Conservation (phyloP, 108 stramenopile species). For the Mayamaea pseudoterrestris region DNA sequence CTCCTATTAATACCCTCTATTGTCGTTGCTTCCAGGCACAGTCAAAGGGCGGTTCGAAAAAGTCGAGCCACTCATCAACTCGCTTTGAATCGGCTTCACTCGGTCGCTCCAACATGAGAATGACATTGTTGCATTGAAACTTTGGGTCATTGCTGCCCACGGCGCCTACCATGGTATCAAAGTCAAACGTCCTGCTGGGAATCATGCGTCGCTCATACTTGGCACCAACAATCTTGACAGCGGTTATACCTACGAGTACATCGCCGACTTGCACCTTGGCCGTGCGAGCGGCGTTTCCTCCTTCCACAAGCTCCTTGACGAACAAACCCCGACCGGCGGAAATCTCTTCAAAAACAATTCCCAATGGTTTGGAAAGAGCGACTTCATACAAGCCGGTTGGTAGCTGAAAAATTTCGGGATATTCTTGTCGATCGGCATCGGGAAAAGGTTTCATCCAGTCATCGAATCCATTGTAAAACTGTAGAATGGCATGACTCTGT, state of each 20-base stretch:
- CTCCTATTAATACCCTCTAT: too few species aligned
- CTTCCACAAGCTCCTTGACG: slow-evolving; percentile 70
- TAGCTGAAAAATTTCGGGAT: slow-evolving; percentile 61
- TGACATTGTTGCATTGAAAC: slow-evolving; percentile 72
- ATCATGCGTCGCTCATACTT: slow-evolving; percentile 55
- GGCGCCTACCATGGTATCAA: slow-evolving; percentile 71
- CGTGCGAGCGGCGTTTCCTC: slow-evolving; percentile 53
- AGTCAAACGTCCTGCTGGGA: slow-evolving; percentile 55
- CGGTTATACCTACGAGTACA: slow-evolving; percentile 60
- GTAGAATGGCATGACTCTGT: too few species aligned
- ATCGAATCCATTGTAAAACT: slow-evolving; percentile 55
- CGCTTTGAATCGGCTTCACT: slow-evolving; percentile 38
- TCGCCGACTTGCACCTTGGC: slow-evolving; percentile 54
- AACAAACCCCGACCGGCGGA: slow-evolving; percentile 53
- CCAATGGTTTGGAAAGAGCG: slow-evolving; percentile 46
- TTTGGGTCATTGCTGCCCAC: slow-evolving; percentile 66
- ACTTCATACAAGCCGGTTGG: slow-evolving; percentile 80
- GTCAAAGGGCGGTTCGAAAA: slow-evolving; percentile 72
- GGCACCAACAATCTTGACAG: slow-evolving; percentile 62
- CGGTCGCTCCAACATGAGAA: slow-evolving; percentile 68
- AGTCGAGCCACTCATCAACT: slow-evolving; percentile 50
- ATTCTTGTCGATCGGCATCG: slow-evolving; percentile 55
- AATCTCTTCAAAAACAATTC: slow-evolving; percentile 83
- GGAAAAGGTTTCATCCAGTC: slow-evolving; percentile 65
- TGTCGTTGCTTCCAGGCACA: slow-evolving; percentile 35